A percentile compares a stretch with the other conserved stretches of the same genome.
phyloP scores from a whole-genome alignment of 2,329 filamentous ascomycete genomes.

The Colletotrichum musicola region DNA sequence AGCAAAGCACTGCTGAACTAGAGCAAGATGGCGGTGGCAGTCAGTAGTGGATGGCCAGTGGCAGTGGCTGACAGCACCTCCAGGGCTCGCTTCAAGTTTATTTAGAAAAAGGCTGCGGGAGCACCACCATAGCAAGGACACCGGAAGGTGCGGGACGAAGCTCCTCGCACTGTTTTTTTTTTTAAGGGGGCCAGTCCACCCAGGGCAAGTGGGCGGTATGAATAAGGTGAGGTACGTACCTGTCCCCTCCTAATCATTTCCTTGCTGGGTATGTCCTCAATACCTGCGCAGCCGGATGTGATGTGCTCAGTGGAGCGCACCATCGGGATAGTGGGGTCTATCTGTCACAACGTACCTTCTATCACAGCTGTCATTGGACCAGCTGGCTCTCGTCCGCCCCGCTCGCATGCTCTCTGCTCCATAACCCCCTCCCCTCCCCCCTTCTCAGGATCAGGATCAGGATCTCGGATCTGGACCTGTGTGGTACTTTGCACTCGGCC shows the following conservation, averaged over 20 bases:
- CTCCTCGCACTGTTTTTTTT: constrained; percentile 20
- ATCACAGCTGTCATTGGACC: not conserved
- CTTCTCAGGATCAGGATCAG: constrained; percentile 32
- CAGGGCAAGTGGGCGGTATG: not conserved
- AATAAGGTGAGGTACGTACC: constrained; percentile 20
- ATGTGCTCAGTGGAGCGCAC: constrained; percentile 7
- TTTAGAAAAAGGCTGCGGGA: constrained; percentile 29
- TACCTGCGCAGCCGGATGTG: not conserved
- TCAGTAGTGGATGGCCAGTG: not conserved
- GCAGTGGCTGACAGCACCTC: not conserved
- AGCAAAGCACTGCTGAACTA: no score
- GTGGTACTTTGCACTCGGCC: constrained; percentile 23
- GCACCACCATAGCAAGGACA: constrained; percentile 23
- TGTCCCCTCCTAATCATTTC: not conserved
- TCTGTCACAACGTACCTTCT: not conserved
- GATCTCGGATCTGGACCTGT: constrained; percentile 36
- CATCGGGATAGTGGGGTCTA: constrained; percentile 5
- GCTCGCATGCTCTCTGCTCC: not conserved
- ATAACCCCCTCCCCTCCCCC: no score
- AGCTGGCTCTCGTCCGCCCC: not conserved
- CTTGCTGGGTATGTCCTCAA: constrained; percentile 1
- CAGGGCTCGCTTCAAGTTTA: constrained; percentile 31
- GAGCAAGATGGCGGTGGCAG: no score
- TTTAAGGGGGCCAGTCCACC: no score
- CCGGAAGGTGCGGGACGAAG: not conserved